Base-by-base conservation (phyloP, 768 basidiomycete genomes). In the Boletus speciosus region DNA sequence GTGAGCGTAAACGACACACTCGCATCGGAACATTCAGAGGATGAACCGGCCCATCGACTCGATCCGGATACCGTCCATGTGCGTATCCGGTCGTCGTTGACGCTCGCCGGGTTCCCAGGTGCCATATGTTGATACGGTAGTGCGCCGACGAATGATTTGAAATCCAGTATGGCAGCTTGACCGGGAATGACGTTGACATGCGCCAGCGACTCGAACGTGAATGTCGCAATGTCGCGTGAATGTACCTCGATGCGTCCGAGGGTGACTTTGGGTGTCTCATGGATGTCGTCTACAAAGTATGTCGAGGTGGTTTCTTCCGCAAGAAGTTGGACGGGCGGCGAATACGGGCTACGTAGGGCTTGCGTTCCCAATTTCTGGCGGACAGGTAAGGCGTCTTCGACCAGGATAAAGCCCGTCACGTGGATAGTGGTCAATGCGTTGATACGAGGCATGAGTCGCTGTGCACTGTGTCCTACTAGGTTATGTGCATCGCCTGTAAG, bases 81-180 rank as follows among this genome's bases (percentile, higher is more conserved):
- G 23, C 84, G 79, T 40, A 86, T 75, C 42, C 82, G 76, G 61
- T 86, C 83, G 61, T 85, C 84, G 61, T 85, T 85, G 35, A 84
- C 71, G n/a, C 73, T 70, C 15, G 66, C 73, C 0, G 81, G 81
- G 31, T 76, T 72, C n/a, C 58, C 47, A 6, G 74, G 70, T 1
- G 79, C 74, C 81, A 84, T 83, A 61, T 85, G 84, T 38, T 72
- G 73, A 63, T 85, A 85, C 16, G 66, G 60, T 5, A 69, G 61
- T 14, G 71, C 54, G 5, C 84, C 82, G 8, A 85, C 65, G 37
- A 86, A 70, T 9, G 75, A 65, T 1, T 74, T 73, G 65, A 85
- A 78, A 60, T 84, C 79, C 50, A 87, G 64, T 34, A 85, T 74
- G 36, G 76, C 74, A 1, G 79, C 76, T 63, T 87, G 84, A 1